Evolutionary conservation across 2,329 filamentous ascomycete species (phyloP), one percentile per base, ranked within the genome.

Genomic region (Pseudogymnoascus sp.): DNA sequence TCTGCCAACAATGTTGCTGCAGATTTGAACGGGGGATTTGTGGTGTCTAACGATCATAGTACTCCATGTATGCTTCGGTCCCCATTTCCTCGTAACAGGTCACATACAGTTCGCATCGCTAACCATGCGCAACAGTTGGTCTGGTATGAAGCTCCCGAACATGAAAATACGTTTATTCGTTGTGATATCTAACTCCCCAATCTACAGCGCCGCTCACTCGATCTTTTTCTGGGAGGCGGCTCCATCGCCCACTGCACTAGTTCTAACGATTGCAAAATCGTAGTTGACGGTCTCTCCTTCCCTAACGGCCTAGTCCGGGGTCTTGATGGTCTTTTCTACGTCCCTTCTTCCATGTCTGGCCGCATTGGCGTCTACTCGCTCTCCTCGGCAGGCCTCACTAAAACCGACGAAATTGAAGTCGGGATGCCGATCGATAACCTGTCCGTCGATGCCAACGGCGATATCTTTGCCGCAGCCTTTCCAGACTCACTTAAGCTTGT

Each of bases 31-130:
- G 68, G 74, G 40, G 70, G 70, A 1, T 75, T 76, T 61, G 67
- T 74, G n/a, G 70, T 75, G 50, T 74, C 74, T 2, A 76, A 76
- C 64, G 74, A 75, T 50, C 73, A 76, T 33, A 71, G 70, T 40
- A 61, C 26, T 4, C 76, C 76, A 65, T 66, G 68, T 67, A 64
- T 59, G 7, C 37, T 37, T 29, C 29, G 24, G 62, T 38, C 26
- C 35, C 11, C 3, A 63, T 5, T 10, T 38, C 24, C 2, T 26
- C 35, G 8, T 29, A 44, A 35, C 26, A 24, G 63, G 14, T 24
- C 44, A 16, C 24, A 50, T n/a, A 50, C 4, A 29, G 24, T 29
- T 13, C 24, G 14, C 29, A 21, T 3, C 4, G 21, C 44, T 50
- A 29, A 50, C 6, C 7, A 29, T 50, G 24, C 10, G 14, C 24